Percentiles rank a stretch among this genome's conserved stretches.
Evolutionary conservation across 192 early-diverging fungal genomes (phyloP).

Genomic region (Thoreauomyces humboldtii): DNA sequence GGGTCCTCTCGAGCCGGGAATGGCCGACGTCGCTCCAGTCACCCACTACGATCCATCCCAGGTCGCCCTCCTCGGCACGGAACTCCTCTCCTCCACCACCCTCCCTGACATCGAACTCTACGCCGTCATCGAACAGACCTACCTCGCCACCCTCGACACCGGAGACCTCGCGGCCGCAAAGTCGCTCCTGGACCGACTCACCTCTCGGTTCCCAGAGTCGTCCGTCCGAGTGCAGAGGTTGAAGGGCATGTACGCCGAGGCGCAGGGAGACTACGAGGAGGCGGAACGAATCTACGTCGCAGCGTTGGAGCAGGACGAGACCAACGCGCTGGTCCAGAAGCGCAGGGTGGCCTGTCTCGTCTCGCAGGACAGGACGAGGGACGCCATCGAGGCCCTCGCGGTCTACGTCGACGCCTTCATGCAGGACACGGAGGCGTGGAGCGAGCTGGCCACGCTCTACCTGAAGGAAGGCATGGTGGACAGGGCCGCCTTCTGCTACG

Average conservation of each 20-base stretch:
- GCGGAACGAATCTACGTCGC: constrained; percentile 71
- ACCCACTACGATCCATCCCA: constrained; percentile 21
- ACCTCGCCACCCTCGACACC: constrained; percentile 75
- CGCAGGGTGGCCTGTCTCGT: constrained; percentile 75
- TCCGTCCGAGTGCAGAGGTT: constrained; percentile 51
- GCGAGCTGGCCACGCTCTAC: constrained; percentile 77
- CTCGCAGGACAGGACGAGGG: constrained; percentile 57
- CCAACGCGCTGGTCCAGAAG: constrained; percentile 69
- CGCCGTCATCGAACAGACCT: constrained; percentile 77
- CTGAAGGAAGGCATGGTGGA: constrained; percentile 64
- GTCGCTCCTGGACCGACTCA: constrained; percentile 58
- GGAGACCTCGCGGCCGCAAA: constrained; percentile 66
- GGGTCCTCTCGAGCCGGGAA: constrained; percentile 5
- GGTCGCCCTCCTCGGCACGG: constrained; percentile 16
- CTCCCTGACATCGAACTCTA: constrained; percentile 28
- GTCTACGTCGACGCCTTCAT: constrained; percentile 80
- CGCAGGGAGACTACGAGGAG: constrained; percentile 63
- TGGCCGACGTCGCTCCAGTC: neutral
- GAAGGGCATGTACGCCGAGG: constrained; percentile 76
- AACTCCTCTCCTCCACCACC: constrained; percentile 14
- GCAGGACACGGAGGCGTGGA: constrained; percentile 89
- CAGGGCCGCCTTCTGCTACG: constrained; percentile 87
- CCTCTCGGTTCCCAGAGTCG: constrained; percentile 55
- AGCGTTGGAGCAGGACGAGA: constrained; percentile 74
- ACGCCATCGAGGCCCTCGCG: constrained; percentile 72